Evolutionary conservation across 768 basidiomycete species (phyloP).

Genomic region (Mycena sanguinolenta): DNA sequence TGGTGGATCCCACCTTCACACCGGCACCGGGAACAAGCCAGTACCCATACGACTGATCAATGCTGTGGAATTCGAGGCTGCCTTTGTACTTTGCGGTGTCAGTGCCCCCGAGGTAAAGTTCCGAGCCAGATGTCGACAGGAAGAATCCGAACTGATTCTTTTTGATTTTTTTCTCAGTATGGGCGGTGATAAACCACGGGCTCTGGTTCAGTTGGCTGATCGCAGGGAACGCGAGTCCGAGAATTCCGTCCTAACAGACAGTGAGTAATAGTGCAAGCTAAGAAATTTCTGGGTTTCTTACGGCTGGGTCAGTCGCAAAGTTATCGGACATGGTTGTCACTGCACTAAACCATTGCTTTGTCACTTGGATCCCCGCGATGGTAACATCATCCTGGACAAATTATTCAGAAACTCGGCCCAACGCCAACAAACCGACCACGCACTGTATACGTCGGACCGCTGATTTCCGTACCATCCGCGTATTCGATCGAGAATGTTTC

Average conservation of each 20-base stretch:
- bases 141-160: not conserved
- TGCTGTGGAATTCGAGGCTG: not conserved
- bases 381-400: not conserved
- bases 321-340: not conserved
- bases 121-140: not conserved
- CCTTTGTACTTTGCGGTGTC: not conserved
- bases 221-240: not conserved
- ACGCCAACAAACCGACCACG: too few species aligned
- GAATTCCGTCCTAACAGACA: not conserved
- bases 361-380: not conserved
- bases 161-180: not conserved
- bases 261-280: not conserved
- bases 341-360: not conserved
- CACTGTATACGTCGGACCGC: constrained; percentile 40
- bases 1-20: not conserved
- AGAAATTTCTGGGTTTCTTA: too few species aligned
- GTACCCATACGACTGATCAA: not conserved
- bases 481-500: constrained; percentile 54
- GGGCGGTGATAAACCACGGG: not conserved
- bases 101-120: not conserved
- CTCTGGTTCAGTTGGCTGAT: not conserved
- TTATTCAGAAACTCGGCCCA: too few species aligned
- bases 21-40: not conserved
- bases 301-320: not conserved
- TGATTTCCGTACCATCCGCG: constrained; percentile 57